Evolutionary conservation across 805 yeast genomes (phyloP), one percentile per base, ranked within the genome.

Genomic region (Saitoella complicata): DNA sequence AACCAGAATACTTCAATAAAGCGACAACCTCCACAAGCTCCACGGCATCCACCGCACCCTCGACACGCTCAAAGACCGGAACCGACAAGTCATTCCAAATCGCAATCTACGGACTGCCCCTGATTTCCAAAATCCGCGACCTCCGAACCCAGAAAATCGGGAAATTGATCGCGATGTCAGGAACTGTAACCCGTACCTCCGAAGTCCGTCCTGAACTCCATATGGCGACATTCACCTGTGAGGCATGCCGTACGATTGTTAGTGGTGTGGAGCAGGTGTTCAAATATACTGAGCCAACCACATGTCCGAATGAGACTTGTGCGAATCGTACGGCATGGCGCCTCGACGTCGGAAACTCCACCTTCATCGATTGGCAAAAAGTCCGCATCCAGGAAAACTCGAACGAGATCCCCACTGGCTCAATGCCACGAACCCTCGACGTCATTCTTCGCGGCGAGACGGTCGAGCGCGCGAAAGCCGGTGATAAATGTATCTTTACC

Each of bases 391-490:
- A 88, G 60, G 98, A 88, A 58, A 91, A 88, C 57, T 78, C 96
- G n/a, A 81, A 71, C 54, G 97, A 88, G 62, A 88, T 88, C 46
- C 98, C 98, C 31, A 85, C 95, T 0, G 98, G 98, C 31, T 86
- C 96, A 3, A 88, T 88, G 98, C 98, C 98, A 30, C 75, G 98
- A 60, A 88, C 51, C 1, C 63, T 88, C 55, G 98, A 88, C 60
- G 88, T 88, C 29, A 81, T 88, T 43, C 64, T 88, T 47, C 71
- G 98, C 55, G 97, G 97, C 43, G 96, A 88, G 53, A 71, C 85
- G 44, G 97, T 91, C 6, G 98, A 88, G 58, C 71, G 86, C 52
- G 96, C 96, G 2, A 91, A 88, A 62, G 96, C 98, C 1, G 98
- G 98, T 52, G 97, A 88, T 62, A 81, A 84, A 59, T 83, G 95